These are phyloP conservation scores for Fusarium sp. DNA, from an alignment of 2,329 filamentous ascomycete species.

Conservation along the genomic window DNA sequence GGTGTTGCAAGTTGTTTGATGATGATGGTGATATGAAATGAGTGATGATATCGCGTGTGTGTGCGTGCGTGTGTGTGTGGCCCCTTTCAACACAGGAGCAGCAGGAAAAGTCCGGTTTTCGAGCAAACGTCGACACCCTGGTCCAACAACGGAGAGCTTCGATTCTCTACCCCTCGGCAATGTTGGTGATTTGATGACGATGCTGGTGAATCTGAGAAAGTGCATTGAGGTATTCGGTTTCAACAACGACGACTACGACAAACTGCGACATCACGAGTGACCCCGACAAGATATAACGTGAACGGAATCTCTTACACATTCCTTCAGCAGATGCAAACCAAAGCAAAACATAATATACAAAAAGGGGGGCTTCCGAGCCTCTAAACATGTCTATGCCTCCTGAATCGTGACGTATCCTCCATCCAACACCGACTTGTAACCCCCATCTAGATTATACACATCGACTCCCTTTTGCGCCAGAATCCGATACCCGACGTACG, in stretches of 20 bases:
- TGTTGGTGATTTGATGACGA: constrained; percentile 17
- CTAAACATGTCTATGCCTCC: constrained; percentile 1
- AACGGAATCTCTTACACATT: constrained; percentile 31
- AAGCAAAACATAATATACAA: constrained; percentile 20
- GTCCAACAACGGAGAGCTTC: constrained; percentile 6
- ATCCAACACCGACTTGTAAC: background rate
- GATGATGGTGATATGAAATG: constrained; percentile 9
- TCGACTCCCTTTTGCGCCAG: background rate
- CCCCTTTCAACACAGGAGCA: constrained; percentile 11
- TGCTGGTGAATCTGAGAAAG: constrained; percentile 28
- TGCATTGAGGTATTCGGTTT: constrained; percentile 21
- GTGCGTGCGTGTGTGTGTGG: constrained; percentile 6
- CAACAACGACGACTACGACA: constrained; percentile 1
- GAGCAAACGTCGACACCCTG: constrained; percentile 3
- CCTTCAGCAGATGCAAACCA: constrained; percentile 23
- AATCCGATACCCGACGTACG: background rate
- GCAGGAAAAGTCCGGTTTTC: constrained; percentile 6
- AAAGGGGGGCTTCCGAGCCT: constrained; percentile 1
- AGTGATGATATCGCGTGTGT: constrained; percentile 16
- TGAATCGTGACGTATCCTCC: constrained; percentile 14
- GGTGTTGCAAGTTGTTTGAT: constrained; percentile 41
- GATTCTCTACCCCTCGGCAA: background rate
- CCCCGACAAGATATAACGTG: constrained; percentile 1
- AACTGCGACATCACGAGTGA: background rate
- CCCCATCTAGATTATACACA: background rate